A percentile compares a stretch with the other conserved stretches of the same genome.
Evolutionary conservation across 169 alveolate species (phyloP).

Genomic region (Plasmodium knowlesi): DNA sequence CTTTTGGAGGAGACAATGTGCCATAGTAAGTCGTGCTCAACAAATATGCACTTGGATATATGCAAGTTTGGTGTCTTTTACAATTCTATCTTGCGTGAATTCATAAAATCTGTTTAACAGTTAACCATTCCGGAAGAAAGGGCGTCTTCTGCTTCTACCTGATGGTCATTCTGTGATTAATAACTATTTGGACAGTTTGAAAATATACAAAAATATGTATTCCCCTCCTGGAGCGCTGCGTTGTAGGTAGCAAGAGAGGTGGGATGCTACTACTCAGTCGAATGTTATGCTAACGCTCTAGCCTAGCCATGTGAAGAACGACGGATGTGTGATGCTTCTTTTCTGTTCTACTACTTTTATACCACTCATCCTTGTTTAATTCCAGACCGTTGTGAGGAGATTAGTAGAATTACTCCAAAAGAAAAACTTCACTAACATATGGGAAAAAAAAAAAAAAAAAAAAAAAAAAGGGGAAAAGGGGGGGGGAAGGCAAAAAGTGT

Average conservation of each 20-base stretch:
- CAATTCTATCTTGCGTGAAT: neutral
- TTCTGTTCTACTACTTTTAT: neutral
- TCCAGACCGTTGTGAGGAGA: neutral
- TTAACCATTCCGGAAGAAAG: neutral
- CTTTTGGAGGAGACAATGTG: neutral
- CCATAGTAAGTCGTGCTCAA: neutral
- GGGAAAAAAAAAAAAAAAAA: neutral
- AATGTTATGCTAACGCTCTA: neutral
- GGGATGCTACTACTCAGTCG: neutral
- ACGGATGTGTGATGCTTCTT: neutral
- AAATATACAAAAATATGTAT: neutral
- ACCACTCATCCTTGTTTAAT: neutral
- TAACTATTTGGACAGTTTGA: neutral
- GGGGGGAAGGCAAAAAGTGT: neutral
- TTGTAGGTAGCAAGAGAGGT: neutral
- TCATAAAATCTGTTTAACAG: neutral
- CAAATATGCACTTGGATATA: neutral
- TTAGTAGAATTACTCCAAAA: neutral
- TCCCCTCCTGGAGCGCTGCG: neutral
- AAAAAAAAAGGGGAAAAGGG: neutral
- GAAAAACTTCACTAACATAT: neutral
- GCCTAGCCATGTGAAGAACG: neutral
- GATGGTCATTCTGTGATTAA: neutral
- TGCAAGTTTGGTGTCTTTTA: slow-evolving; percentile 6
- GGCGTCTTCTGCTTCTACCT: neutral